phyloP scores from a whole-genome alignment of 2,329 filamentous ascomycete genomes.

The Xylariaceae sp. region DNA sequence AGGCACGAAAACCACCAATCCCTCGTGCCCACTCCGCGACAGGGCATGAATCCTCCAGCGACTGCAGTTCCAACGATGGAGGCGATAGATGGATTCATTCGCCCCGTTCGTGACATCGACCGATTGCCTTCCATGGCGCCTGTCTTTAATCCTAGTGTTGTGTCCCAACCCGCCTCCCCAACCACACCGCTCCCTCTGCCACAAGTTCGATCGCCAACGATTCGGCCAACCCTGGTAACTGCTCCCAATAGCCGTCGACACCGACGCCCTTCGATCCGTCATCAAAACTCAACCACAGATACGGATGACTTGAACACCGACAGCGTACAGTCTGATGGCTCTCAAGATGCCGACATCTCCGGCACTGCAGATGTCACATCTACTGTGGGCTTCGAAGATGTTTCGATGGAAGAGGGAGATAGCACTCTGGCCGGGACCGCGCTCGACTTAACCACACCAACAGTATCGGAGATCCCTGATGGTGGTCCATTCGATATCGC shows the following conservation, averaged over 20 bases:
- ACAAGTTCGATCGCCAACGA: conserved; percentile 53
- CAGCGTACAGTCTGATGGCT: conserved; percentile 72
- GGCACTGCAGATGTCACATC: conserved; percentile 75
- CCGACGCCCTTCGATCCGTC: conserved; percentile 77
- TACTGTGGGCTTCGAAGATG: conserved; percentile 79
- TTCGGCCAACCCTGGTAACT: conserved; percentile 47
- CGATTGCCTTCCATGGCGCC: conserved; percentile 77
- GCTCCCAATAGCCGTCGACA: conserved; percentile 52
- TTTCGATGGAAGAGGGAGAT: conserved; percentile 71
- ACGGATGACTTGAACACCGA: conserved; percentile 82
- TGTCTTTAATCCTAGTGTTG: conserved; percentile 60
- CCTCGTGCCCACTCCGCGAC: conserved; percentile 45
- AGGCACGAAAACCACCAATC: conserved; percentile 45
- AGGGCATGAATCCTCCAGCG: conserved; percentile 60
- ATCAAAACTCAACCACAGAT: conserved; percentile 86
- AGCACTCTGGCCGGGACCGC: conserved; percentile 70
- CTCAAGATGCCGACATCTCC: conserved; percentile 70
- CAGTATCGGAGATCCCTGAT: conserved; percentile 78
- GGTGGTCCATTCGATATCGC: conserved; percentile 91
- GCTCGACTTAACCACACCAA: conserved; percentile 69
- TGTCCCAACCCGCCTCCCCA: conserved; percentile 87
- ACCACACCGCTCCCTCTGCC: conserved; percentile 73
- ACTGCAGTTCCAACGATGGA: conserved; percentile 64
- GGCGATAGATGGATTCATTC: conserved; percentile 65
- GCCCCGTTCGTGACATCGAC: conserved; percentile 76